Evolutionary conservation across 257 asterid genomes (phyloP).

Genomic region (Jasminum sambac): DNA sequence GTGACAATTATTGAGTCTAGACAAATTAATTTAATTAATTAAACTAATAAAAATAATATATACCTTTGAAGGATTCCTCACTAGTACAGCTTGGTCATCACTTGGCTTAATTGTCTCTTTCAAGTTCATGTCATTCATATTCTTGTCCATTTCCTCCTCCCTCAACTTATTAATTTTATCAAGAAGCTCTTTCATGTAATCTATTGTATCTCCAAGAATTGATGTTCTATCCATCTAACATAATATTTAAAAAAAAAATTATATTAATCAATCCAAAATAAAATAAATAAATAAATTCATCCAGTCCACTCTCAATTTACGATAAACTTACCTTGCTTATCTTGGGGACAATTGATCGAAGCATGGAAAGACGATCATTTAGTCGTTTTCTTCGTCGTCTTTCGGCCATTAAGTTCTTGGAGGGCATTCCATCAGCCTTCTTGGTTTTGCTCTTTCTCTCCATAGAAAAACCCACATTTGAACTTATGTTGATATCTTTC

Average conservation of each 20-base stretch:
- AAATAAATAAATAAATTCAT: background rate
- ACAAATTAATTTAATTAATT: background rate
- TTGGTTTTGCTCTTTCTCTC: slow-evolving; percentile 47
- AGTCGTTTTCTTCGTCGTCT: slow-evolving; percentile 78
- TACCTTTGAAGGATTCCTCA: slow-evolving; percentile 74
- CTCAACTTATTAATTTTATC: slow-evolving; percentile 57
- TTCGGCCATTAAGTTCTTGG: slow-evolving; percentile 93
- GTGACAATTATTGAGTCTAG: background rate
- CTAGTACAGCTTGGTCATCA: slow-evolving; percentile 32
- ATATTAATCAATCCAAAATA: background rate
- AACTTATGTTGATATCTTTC: background rate
- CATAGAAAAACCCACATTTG: slow-evolving; percentile 25
- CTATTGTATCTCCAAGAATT: slow-evolving; percentile 82
- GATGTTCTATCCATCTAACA: slow-evolving; percentile 90
- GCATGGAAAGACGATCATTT: slow-evolving; percentile 91
- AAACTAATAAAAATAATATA: too few species aligned
- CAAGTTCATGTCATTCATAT: slow-evolving; percentile 22
- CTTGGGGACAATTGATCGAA: slow-evolving; percentile 91
- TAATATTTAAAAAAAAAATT: background rate
- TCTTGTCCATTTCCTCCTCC: slow-evolving; percentile 39
- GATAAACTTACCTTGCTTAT: slow-evolving; percentile 67
- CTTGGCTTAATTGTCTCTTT: slow-evolving; percentile 46
- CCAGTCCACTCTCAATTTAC: background rate
- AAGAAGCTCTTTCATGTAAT: slow-evolving; percentile 72
- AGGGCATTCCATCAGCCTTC: slow-evolving; percentile 63